A percentile compares a stretch with the other conserved stretches of the same genome.
Evolutionary conservation across 805 yeast genomes (phyloP).

Genomic region (Wickerhamomyces bovis): DNA sequence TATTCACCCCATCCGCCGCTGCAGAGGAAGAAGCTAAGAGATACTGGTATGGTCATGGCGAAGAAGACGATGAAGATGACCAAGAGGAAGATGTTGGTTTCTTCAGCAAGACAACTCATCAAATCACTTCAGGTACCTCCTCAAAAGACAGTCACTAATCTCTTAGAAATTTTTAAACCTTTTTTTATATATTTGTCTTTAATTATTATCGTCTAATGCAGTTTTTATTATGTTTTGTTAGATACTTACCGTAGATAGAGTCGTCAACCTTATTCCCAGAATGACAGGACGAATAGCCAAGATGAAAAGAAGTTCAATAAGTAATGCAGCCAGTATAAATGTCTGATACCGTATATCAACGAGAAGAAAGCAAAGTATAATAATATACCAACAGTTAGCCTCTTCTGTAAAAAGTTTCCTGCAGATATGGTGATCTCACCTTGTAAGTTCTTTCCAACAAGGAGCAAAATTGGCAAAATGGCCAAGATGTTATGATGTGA

Average conservation of each 20-base stretch:
- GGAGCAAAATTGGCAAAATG: constrained; percentile 60
- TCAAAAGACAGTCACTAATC: background rate
- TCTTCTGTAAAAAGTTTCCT: constrained; percentile 21
- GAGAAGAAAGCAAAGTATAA: constrained; percentile 54
- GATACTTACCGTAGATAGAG: background rate
- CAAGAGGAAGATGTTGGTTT: constrained; percentile 14
- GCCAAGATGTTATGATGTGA: constrained; percentile 83
- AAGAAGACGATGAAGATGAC: constrained; percentile 10
- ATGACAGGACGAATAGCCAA: constrained; percentile 33
- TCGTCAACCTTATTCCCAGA: constrained; percentile 17
- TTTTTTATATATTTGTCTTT: background rate
- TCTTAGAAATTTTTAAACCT: too few relatives aligned
- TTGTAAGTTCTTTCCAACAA: constrained; percentile 50
- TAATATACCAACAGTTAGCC: constrained; percentile 33
- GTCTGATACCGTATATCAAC: constrained; percentile 69
- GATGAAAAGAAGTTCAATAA: constrained; percentile 60
- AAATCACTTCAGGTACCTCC: constrained; percentile 1
- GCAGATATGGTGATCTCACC: constrained; percentile 40
- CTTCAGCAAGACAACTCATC: constrained; percentile 20
- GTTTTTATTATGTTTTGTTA: background rate
- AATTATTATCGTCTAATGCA: background rate
- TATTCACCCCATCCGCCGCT: constrained; percentile 29
- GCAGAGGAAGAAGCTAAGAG: constrained; percentile 31
- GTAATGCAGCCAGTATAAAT: constrained; percentile 82
- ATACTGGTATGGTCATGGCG: constrained; percentile 26